A percentile compares a stretch with the other conserved stretches of the same genome.
These are phyloP conservation scores for Naganishia onofrii DNA, from an alignment of 768 basidiomycete genomes.

Conservation along the genomic window DNA sequence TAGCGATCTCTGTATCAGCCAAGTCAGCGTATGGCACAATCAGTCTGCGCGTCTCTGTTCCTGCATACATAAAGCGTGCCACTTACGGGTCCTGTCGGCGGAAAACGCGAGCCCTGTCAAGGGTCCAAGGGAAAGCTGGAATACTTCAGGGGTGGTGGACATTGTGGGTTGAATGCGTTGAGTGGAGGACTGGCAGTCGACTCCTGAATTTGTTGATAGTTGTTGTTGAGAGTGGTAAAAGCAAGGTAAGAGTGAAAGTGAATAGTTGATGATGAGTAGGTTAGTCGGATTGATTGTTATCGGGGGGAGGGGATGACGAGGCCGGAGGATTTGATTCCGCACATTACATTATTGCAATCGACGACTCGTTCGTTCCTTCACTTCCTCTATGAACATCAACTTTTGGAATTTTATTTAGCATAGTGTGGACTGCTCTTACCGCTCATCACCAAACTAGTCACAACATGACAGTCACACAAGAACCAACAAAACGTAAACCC, in stretches of 20 bases:
- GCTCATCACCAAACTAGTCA: too few relatives aligned
- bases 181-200: conserved; percentile 80
- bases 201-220: conserved; percentile 51
- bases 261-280: background rate
- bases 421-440: background rate
- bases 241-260: background rate
- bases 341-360: too few relatives aligned
- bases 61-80: background rate
- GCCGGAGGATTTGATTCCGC: too few relatives aligned
- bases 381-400: too few relatives aligned
- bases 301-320: too few relatives aligned
- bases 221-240: background rate
- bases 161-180: conserved; percentile 47
- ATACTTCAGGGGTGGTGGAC: conserved; percentile 74
- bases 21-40: background rate
- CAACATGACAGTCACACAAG: background rate
- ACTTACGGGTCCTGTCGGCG: conserved; percentile 78
- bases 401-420: too few relatives aligned
- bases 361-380: too few relatives aligned
- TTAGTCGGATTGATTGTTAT: too few relatives aligned
- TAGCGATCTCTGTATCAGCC: conserved; percentile 68
- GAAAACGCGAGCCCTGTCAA: conserved; percentile 90
- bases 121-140: conserved; percentile 73
- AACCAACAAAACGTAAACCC: background rate
- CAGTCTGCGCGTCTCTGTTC: background rate